Evolutionary conservation across 371 early-diverging fungal species (phyloP).

Genomic region (Saksenaea oblongispora): DNA sequence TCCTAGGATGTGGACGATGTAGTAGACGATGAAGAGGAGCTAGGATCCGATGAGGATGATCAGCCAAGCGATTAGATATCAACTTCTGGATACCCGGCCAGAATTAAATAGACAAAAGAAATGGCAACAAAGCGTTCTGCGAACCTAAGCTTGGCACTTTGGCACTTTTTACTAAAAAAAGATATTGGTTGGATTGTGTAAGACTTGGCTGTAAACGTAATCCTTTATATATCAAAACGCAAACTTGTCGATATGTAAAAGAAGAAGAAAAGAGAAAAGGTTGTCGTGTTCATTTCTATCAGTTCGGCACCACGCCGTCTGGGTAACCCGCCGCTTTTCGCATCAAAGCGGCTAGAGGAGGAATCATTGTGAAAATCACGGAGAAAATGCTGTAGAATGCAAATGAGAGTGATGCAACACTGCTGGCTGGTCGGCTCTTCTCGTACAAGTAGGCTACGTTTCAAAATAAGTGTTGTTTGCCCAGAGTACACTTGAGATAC

Average conservation of each 20-base stretch:
- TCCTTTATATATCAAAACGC: too few species aligned
- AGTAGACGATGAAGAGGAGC: background rate
- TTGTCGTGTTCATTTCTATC: too few species aligned
- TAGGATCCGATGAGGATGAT: background rate
- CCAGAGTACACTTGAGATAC: background rate
- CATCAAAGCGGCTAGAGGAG: constrained; percentile 10
- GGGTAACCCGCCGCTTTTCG: background rate
- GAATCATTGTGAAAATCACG: constrained; percentile 32
- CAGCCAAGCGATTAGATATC: background rate
- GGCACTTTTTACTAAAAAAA: background rate
- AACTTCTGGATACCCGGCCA: background rate
- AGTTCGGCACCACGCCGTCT: background rate
- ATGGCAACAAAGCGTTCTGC: background rate
- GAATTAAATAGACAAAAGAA: background rate
- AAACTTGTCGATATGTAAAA: too few species aligned
- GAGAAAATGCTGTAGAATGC: constrained; percentile 30
- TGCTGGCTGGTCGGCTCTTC: constrained; percentile 26
- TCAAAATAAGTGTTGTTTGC: background rate
- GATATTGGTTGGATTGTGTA: too few species aligned
- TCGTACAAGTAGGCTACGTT: constrained; percentile 8
- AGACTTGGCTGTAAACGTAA: too few species aligned
- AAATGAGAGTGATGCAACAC: constrained; percentile 36
- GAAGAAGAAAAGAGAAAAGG: too few species aligned
- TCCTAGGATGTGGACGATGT: background rate
- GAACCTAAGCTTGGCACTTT: background rate